Evolutionary conservation across 23 red algal species (phyloP).

Genomic region (Gracilaria caudata): DNA sequence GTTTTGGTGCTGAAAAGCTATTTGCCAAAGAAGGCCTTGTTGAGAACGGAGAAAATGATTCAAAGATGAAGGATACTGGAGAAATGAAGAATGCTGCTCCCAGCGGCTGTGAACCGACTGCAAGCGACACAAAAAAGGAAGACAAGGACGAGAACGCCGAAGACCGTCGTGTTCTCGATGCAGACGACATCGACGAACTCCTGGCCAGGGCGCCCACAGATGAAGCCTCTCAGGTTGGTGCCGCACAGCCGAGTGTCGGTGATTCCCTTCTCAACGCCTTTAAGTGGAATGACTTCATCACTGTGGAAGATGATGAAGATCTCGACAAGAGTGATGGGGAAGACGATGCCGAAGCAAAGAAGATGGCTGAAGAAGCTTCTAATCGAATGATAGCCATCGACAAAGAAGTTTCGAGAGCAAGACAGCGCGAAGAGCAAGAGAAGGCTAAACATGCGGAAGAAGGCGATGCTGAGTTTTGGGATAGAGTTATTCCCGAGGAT

Average conservation of each 20-base stretch:
- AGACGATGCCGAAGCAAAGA: conserved; percentile 42
- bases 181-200: conserved; percentile 93
- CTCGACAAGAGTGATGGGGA: conserved; percentile 49
- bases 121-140: not conserved
- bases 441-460: conserved; percentile 54
- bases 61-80: conserved; percentile 5
- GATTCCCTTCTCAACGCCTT: conserved; percentile 96
- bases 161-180: conserved; percentile 64
- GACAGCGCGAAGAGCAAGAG: conserved; percentile 44
- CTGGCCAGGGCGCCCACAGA: conserved; percentile 80
- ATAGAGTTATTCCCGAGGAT: conserved; percentile 85
- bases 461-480: conserved; percentile 91
- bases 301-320: conserved; percentile 74
- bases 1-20: conserved; percentile 93
- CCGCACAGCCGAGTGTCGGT: conserved; percentile 68
- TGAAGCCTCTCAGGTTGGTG: conserved; percentile 60
- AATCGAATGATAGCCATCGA: conserved; percentile 37
- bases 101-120: conserved; percentile 38
- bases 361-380: conserved; percentile 50
- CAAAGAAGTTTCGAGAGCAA: conserved; percentile 23
- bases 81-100: not conserved
- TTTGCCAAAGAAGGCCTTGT: conserved; percentile 61
- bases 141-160: conserved; percentile 70
- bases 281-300: conserved; percentile 93
- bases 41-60: conserved; percentile 24